Base-by-base conservation (phyloP, 345 rosid species). In the Microthlaspi erraticum region DNA sequence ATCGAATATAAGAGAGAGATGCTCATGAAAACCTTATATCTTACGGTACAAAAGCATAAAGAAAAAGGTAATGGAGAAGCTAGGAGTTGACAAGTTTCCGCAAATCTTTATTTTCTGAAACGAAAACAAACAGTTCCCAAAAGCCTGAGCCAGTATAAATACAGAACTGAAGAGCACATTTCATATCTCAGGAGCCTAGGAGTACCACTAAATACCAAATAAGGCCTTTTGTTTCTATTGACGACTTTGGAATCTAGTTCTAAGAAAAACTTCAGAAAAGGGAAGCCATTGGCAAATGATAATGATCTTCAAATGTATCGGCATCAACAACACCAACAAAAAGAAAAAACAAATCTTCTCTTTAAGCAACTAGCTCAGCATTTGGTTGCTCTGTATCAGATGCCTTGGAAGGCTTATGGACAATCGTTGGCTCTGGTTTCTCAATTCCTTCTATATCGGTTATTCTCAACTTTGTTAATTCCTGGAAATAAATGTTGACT, bases 381-480 rank as follows among this genome's bases (percentile, higher is more conserved):
- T 88, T 83, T 68, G 81, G 83, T 11, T 81, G 77, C 71, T 83
- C 82, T 82, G 66, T 73, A 32, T 26, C 70, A 43, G 79, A 75
- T 50, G 61, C 68, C 75, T 71, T 84, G 26, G 60, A 61, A 20
- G 88, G 82, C 70, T 64, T 66, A 36, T 74, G 45, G 8, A 62
- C 74, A 34, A 71, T 42, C 64, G 64, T 70, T 14, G 54, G 43
- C 80, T 82, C 83, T 12, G 91, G 91, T 80, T 87, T 87, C 74
- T 79, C 91, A 53, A 92, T 88, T 75, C 98, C 99, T 85, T 90
- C 83, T 70, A 95, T 87, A 68, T 88, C 93, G 14, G 89, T 85
- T 81, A 92, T 95, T 79, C 97, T 89, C 85, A 95, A 82, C 77
- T 90, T 89, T 0, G 97, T 95, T 67, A 95, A 77, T 82, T 95